A percentile compares a stretch with the other conserved stretches of the same genome.
These are phyloP conservation scores for Diaporthe citriasiana DNA, from an alignment of 2,329 filamentous ascomycete genomes.

Conservation along the genomic window DNA sequence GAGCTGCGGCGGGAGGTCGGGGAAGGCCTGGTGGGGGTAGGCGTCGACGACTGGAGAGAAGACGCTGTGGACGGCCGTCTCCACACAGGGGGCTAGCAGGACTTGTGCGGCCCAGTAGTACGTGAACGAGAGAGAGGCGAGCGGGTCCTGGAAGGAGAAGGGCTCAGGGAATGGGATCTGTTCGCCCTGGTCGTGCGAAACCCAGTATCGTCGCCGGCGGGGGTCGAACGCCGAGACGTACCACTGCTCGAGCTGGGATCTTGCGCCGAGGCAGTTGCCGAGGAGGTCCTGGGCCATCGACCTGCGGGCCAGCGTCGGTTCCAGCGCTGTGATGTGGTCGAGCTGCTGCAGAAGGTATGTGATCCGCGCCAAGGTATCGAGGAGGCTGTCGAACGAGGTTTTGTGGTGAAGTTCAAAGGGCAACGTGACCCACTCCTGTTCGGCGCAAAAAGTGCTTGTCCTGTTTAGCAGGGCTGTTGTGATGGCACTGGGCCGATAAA, in stretches of 20 bases:
- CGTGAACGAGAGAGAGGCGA: conserved; percentile 62
- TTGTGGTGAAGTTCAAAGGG: conserved; percentile 69
- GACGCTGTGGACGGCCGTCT: conserved; percentile 59
- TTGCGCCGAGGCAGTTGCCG: conserved; percentile 61
- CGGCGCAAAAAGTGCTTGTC: conserved; percentile 64
- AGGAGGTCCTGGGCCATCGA: conserved; percentile 64
- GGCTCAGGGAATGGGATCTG: conserved; percentile 61
- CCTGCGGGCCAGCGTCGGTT: conserved; percentile 58
- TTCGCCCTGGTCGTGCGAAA: conserved; percentile 49
- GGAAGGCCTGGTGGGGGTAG: conserved; percentile 56
- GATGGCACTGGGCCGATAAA: conserved; percentile 66
- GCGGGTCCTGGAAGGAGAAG: conserved; percentile 60
- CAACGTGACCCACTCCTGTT: conserved; percentile 63
- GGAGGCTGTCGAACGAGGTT: conserved; percentile 63
- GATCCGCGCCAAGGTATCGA: conserved; percentile 64
- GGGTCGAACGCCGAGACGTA: conserved; percentile 50
- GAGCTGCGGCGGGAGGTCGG: conserved; percentile 55
- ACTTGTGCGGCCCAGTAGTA: conserved; percentile 69
- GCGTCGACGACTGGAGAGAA: conserved; percentile 60
- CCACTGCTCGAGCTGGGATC: conserved; percentile 65
- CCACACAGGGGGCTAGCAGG: conserved; percentile 63
- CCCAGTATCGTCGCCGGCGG: conserved; percentile 57
- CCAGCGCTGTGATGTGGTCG: conserved; percentile 57
- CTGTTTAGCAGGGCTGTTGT: conserved; percentile 64
- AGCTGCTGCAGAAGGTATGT: conserved; percentile 62